phyloP scores from a whole-genome alignment of 2,329 filamentous ascomycete species.

The Phoma sp. region DNA sequence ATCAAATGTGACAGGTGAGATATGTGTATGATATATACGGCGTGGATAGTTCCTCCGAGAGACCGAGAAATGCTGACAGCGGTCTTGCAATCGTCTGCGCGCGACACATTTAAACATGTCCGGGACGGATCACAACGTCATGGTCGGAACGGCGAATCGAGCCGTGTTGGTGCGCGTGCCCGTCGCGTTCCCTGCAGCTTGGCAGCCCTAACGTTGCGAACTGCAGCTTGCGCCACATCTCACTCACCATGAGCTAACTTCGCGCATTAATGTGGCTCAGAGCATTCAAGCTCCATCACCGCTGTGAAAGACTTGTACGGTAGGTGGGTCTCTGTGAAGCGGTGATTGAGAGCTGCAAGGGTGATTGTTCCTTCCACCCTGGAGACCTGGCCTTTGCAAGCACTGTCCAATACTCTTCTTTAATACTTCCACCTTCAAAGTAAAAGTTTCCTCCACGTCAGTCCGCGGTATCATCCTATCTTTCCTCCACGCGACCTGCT shows the following conservation, averaged over 20 bases:
- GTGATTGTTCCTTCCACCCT: neutral
- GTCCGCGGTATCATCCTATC: neutral
- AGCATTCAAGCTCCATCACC: neutral
- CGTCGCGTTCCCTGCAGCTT: conserved; percentile 19
- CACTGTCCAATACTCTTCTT: neutral
- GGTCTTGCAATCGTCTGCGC: neutral
- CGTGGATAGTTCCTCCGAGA: neutral
- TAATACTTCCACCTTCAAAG: neutral
- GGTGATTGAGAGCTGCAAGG: neutral
- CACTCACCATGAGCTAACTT: neutral
- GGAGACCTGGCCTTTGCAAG: neutral
- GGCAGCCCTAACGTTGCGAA: conserved; percentile 3
- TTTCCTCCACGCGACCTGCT: neutral
- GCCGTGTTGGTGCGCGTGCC: conserved; percentile 5
- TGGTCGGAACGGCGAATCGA: conserved; percentile 10
- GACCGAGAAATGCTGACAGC: neutral
- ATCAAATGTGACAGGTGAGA: neutral
- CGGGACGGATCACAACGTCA: conserved; percentile 12
- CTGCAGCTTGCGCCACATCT: conserved; percentile 4
- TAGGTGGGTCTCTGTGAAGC: neutral
- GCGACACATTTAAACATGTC: neutral
- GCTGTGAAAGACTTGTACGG: neutral
- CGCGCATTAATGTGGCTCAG: neutral
- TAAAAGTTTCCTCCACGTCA: neutral
- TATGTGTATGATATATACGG: neutral